Percentiles rank a stretch among this genome's conserved stretches.
Conservation (phyloP, 768 basidiomycete genomes). For the Mycena filopes region DNA sequence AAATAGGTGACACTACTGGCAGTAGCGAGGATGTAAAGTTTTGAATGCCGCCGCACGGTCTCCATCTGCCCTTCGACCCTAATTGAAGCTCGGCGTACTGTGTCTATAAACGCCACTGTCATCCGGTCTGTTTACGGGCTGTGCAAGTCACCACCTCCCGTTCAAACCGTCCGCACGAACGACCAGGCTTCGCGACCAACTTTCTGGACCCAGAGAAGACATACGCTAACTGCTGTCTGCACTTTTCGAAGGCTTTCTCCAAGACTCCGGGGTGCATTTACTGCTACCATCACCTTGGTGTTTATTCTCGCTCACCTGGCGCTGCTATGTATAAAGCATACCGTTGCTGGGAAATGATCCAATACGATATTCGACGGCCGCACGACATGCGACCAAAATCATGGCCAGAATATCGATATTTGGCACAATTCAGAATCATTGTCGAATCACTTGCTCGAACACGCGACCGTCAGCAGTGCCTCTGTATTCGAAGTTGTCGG, state of each 20-base stretch:
- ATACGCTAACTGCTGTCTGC: slow-evolving; percentile 8
- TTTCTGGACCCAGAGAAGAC: not conserved
- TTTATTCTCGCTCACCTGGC: not conserved
- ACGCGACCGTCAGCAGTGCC: slow-evolving; percentile 17
- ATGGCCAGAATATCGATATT: too few relatives aligned
- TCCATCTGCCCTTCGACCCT: not conserved
- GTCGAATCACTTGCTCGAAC: slow-evolving; percentile 5
- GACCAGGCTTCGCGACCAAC: not conserved
- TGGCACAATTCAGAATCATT: not conserved
- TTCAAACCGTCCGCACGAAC: not conserved
- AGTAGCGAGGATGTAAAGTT: slow-evolving; percentile 10
- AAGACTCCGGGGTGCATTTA: too few relatives aligned
- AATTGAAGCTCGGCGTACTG: not conserved
- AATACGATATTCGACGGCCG: too few relatives aligned
- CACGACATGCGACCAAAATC: too few relatives aligned
- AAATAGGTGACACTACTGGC: slow-evolving; percentile 2
- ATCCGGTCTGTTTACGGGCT: not conserved
- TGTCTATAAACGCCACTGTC: slow-evolving; percentile 4
- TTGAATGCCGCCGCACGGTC: slow-evolving; percentile 7
- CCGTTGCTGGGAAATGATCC: slow-evolving; percentile 1
- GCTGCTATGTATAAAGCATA: not conserved
- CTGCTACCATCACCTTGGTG: not conserved
- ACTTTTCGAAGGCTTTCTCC: not conserved
- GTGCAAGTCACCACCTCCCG: too few relatives aligned
- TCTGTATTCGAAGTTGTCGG: not conserved